Evolutionary conservation across 805 yeast genomes (phyloP).

Genomic region (Dipodascus albidus): DNA sequence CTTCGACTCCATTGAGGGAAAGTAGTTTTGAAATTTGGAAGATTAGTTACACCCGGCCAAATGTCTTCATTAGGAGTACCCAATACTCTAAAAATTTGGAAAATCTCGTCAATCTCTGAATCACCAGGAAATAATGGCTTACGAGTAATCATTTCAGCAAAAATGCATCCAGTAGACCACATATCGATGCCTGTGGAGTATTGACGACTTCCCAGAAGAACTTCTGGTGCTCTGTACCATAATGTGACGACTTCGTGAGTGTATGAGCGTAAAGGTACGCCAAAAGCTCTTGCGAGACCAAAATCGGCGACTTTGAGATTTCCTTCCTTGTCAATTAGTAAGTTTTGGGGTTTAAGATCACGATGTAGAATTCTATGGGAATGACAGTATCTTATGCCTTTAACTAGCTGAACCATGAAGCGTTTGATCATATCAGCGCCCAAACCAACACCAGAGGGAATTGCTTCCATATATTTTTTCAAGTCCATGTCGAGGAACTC

Average conservation of each 20-base stretch:
- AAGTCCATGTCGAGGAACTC: conserved; percentile 91
- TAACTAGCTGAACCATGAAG: conserved; percentile 83
- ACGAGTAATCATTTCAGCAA: conserved; percentile 95
- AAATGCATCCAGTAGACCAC: conserved; percentile 97
- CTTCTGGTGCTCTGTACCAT: conserved; percentile 97
- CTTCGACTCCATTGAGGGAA: conserved; percentile 85
- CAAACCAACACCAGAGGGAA: conserved; percentile 81
- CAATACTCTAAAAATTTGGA: conserved; percentile 79
- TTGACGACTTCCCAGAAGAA: conserved; percentile 89
- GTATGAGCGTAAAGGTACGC: conserved; percentile 92
- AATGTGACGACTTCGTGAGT: conserved; percentile 97
- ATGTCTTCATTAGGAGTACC: conserved; percentile 90
- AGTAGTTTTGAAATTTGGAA: conserved; percentile 92
- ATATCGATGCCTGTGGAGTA: conserved; percentile 97
- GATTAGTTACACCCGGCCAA: conserved; percentile 88
- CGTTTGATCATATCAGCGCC: conserved; percentile 86
- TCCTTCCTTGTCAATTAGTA: conserved; percentile 90
- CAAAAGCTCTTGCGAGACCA: conserved; percentile 94
- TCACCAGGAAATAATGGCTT: conserved; percentile 96
- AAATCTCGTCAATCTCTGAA: conserved; percentile 94
- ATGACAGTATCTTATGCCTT: conserved; percentile 89
- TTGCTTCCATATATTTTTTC: conserved; percentile 93
- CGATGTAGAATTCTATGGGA: conserved; percentile 90
- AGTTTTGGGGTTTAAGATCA: conserved; percentile 92
- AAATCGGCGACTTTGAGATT: conserved; percentile 85